A percentile compares a stretch with the other conserved stretches of the same genome.
phyloP scores from a whole-genome alignment of 768 basidiomycete genomes.

The Galerina sulciceps region DNA sequence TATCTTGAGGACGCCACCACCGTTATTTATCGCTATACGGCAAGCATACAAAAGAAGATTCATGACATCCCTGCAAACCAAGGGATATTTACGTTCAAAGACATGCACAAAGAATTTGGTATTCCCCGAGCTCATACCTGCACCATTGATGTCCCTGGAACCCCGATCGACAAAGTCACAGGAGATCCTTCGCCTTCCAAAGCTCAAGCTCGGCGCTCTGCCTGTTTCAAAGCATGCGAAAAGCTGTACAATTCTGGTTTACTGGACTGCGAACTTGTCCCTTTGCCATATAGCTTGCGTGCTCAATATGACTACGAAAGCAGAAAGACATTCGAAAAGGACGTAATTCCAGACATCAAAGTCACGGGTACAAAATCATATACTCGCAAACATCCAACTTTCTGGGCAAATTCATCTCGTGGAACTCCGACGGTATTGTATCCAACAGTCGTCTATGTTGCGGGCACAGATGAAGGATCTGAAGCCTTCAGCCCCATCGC shows the following conservation, averaged over 20 bases:
- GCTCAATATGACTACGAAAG: constrained; percentile 20
- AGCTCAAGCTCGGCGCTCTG: constrained; percentile 59
- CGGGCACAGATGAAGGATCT: constrained; percentile 31
- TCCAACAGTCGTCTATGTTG: constrained; percentile 56
- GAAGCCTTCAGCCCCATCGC: constrained; percentile 60
- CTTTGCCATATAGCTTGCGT: constrained; percentile 29
- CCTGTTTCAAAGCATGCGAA: constrained; percentile 61
- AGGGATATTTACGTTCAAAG: constrained; percentile 44
- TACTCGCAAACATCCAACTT: constrained; percentile 59
- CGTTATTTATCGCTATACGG: constrained; percentile 57
- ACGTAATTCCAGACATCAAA: constrained; percentile 30
- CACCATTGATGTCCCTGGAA: constrained; percentile 49
- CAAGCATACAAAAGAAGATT: constrained; percentile 19
- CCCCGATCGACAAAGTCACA: constrained; percentile 42
- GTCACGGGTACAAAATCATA: constrained; percentile 56
- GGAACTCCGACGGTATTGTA: constrained; percentile 45
- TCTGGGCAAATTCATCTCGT: constrained; percentile 59
- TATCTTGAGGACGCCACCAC: constrained; percentile 60
- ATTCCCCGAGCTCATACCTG: constrained; percentile 40
- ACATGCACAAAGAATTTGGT: constrained; percentile 33
- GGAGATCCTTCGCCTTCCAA: constrained; percentile 51
- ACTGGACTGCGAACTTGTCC: constrained; percentile 56
- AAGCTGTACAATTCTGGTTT: constrained; percentile 51
- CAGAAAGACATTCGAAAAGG: constrained; percentile 12
- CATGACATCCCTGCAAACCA: constrained; percentile 17